A percentile compares a stretch with the other conserved stretches of the same genome.
Conservation (phyloP, 2,329 filamentous ascomycete genomes). For the Aureobasidium sp. region DNA sequence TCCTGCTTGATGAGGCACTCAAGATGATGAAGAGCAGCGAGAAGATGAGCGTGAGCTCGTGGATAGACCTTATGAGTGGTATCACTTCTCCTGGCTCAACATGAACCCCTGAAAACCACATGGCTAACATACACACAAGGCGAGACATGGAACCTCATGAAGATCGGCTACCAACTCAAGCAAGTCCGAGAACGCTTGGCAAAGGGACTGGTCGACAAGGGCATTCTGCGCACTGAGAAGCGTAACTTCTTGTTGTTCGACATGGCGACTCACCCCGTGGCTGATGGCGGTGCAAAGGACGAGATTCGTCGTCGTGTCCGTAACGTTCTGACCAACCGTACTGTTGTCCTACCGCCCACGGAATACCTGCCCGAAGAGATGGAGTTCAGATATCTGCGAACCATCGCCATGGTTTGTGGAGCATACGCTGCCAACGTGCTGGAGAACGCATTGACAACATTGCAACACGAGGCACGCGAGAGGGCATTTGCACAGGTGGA, state of each 20-base stretch:
- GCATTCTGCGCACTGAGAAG: slow-evolving; percentile 96
- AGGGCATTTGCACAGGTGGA: slow-evolving; percentile 95
- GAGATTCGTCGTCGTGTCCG: slow-evolving; percentile 90
- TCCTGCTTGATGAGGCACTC: slow-evolving; percentile 90
- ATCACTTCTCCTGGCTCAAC: slow-evolving; percentile 28
- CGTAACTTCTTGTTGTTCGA: slow-evolving; percentile 99
- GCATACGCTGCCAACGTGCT: slow-evolving; percentile 97
- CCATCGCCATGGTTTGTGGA: slow-evolving; percentile 92
- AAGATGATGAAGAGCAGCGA: slow-evolving; percentile 99
- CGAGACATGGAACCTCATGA: slow-evolving; percentile 99
- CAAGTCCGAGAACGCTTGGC: slow-evolving; percentile 96
- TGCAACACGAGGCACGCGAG: slow-evolving; percentile 90
- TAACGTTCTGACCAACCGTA: slow-evolving; percentile 86
- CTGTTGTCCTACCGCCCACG: slow-evolving; percentile 77
- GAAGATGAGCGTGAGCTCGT: slow-evolving; percentile 98
- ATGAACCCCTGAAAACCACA: not conserved
- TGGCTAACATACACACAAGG: slow-evolving; percentile 45
- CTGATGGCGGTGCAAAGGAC: slow-evolving; percentile 93
- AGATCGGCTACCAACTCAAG: slow-evolving; percentile 99
- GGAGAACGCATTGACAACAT: slow-evolving; percentile 90
- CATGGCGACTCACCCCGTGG: slow-evolving; percentile 98
- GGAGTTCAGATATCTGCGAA: slow-evolving; percentile 88
- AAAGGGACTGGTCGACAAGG: slow-evolving; percentile 97
- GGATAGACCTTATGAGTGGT: slow-evolving; percentile 99
- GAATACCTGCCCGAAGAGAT: slow-evolving; percentile 90